Evolutionary conservation across 192 early-diverging fungal genomes (phyloP).

Genomic region (Backusella westeae): DNA sequence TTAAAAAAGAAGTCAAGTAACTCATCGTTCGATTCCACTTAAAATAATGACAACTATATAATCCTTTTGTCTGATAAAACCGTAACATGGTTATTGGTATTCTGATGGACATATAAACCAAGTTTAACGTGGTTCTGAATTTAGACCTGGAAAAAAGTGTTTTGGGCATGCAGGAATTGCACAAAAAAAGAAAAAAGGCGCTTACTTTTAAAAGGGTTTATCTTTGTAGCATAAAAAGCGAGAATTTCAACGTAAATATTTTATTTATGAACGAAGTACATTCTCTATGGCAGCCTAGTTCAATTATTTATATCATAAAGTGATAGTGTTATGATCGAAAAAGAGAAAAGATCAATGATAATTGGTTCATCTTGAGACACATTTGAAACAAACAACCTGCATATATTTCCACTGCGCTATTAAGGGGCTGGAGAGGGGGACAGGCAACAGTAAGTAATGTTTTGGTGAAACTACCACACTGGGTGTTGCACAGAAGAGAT

Average conservation of each 20-base stretch:
- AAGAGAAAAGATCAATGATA: not conserved
- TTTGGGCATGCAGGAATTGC: not conserved
- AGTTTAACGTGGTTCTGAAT: not conserved
- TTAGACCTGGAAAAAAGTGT: not conserved
- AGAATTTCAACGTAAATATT: not conserved
- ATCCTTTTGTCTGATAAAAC: not conserved
- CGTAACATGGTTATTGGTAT: not conserved
- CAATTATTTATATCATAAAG: not conserved
- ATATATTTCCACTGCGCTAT: not conserved
- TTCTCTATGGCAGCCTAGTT: not conserved
- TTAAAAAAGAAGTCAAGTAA: not conserved
- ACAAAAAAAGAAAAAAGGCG: not conserved
- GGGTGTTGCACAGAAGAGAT: not conserved
- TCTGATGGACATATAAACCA: not conserved
- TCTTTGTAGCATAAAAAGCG: not conserved
- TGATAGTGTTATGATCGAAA: not conserved
- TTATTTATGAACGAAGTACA: not conserved
- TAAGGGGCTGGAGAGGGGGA: not conserved
- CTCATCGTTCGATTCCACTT: not conserved
- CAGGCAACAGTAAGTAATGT: not conserved
- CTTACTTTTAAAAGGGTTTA: not conserved
- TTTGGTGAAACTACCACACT: not conserved
- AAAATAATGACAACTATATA: not conserved
- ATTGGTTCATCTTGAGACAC: not conserved
- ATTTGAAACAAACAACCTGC: not conserved